Evolutionary conservation across 78 protist species (phyloP), one percentile per base, ranked within the genome.

Genomic region (Isochrysis galbana): DNA sequence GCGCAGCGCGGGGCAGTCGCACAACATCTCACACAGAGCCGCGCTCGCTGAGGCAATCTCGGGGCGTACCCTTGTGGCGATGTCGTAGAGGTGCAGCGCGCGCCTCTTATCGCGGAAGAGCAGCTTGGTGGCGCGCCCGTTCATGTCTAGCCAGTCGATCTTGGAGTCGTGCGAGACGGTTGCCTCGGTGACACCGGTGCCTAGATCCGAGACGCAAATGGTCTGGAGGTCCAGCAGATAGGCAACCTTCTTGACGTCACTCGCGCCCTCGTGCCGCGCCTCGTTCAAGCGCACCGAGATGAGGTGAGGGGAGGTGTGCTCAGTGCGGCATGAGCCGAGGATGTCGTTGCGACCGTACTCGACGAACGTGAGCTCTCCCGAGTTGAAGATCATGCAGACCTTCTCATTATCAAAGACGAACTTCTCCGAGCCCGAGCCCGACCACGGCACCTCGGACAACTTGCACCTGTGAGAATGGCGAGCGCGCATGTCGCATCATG

Each of bases 81-180:
- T 25, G 94, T 95, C 96, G 89, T 77, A 95, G 54, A 97, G 91
- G 86, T 91, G 91, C 41, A 97, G 95, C 51, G 67, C 70, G 42
- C 93, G 91, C 42, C 87, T 90, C 93, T 93, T 96, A 95, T 96
- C 98, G 44, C 97, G 94, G 94, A 95, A 97, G 72, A 97, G 91
- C 90, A 97, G 93, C 88, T 94, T 91, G 84, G 48, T 92, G 36
- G 80, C 94, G 26, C 46, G 36, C 34, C 32, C 61, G 88, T 90
- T 92, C 34, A 94, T 55, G 89, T 97, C 98, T 32, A 97, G 91
- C 98, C 97, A 97, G 88, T 96, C 98, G 46, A 97, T 61, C 44
- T 55, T 83, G 22, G 90, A 5, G 48, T 93, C 94, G 92, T 96
- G 98, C n/a, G 54, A 3, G 80, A 97, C 38, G 2, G 96, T 89